Base-by-base conservation (phyloP, 129 eudicot species). In the Deinandra increscens region DNA sequence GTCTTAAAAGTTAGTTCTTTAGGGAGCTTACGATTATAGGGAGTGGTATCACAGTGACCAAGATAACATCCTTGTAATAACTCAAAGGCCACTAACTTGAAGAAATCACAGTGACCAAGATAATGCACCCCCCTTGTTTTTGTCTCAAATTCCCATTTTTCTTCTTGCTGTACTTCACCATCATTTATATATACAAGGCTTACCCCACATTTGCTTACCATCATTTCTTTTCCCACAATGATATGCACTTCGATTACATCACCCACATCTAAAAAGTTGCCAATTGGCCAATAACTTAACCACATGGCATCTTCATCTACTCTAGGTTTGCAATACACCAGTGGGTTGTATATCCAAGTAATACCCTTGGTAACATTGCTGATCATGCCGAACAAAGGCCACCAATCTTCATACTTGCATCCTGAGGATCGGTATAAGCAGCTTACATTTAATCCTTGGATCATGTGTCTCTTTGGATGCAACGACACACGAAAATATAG, bases 241-340 rank as follows among this genome's bases (percentile, higher is more conserved):
- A 60, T 59, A 9, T 31, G 8, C 19, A 76, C 75, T 0, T 13
- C 0, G 39, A 76, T 38, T 48, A 59, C 48, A 50, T 79, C 83
- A 48, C 83, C 75, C 1, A 7, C 66, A 3, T 72, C 70, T 37
- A 79, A 26, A 17, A 46, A 18, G 51, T 66, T 48, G 19, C 51
- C 55, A 31, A 72, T 45, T 14, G 66, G 60, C 79, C 78, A 79
- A 49, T 79, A 22, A 46, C 83, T 79, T 60, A 72, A 10, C 83
- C 83, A 79, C 34, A 36, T 18, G 15, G 43, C 37, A 60, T 66
- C 75, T 79, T 79, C 71, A 48, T 53, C 26, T 11, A 45, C 10
- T 50, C 3, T 18, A 4, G 76, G 71, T 8, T 39, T 53, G 34
- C 51, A 76, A 29, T 66, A 73, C 22, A 39, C 60, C 17, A 58